These are phyloP conservation scores for Corrigiola litoralis DNA, from an alignment of 179 eudicot genomes.

Conservation along the genomic window DNA sequence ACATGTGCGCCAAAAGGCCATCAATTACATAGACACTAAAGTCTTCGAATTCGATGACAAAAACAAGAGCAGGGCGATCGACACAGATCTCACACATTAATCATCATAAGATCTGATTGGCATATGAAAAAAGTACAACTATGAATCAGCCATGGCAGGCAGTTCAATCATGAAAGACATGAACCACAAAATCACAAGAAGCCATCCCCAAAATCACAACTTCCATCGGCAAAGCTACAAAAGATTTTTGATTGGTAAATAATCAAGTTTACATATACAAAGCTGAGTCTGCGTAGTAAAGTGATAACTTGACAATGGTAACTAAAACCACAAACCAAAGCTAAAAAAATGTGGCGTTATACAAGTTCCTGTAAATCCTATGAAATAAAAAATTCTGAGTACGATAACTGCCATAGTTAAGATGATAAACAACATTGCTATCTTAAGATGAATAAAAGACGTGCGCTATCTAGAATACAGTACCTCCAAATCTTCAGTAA, in stretches of 20 bases:
- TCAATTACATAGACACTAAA: no score
- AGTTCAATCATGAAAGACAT: no score
- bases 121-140: no score
- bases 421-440: constrained; percentile 13
- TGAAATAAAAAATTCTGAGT: constrained; percentile 1
- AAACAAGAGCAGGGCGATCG: no score
- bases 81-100: no score
- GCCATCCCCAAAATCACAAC: neutral
- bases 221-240: no score
- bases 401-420: neutral
- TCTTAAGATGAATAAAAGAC: neutral
- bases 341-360: constrained; percentile 1
- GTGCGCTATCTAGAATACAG: constrained; percentile 2
- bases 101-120: no score
- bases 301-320: constrained; percentile 1
- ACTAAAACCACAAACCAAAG: neutral
- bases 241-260: neutral
- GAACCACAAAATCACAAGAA: neutral
- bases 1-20: no score
- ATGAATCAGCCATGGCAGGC: no score
- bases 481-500: neutral
- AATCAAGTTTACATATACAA: neutral
- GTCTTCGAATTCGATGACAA: no score
- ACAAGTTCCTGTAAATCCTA: neutral
- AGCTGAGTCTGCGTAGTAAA: neutral